Conservation (phyloP, 108 stramenopile genomes). For the Discostella stelligeroides region DNA sequence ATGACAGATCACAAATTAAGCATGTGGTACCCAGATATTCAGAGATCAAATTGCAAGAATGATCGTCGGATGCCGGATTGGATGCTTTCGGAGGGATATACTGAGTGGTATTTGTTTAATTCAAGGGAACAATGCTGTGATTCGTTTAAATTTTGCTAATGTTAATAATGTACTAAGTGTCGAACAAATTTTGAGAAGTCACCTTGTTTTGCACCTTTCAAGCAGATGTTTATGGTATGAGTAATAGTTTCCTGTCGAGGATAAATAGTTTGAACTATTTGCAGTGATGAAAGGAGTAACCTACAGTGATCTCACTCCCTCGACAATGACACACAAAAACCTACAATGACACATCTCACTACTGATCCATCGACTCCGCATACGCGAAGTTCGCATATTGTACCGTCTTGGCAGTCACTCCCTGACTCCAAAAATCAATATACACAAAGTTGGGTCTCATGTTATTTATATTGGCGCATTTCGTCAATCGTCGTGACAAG, state of each 20-base stretch:
- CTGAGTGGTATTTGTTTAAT: constrained; percentile 26
- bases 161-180: neutral
- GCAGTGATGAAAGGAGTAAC: too few species aligned
- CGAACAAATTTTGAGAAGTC: too few species aligned
- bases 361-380: constrained; percentile 1
- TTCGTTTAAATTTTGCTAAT: constrained; percentile 20
- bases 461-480: constrained; percentile 34
- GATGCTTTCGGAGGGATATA: constrained; percentile 18
- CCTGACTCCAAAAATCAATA: constrained; percentile 45
- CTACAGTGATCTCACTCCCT: too few species aligned
- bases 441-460: constrained; percentile 49
- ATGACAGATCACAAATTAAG: neutral
- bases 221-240: too few species aligned
- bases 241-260: too few species aligned
- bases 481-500: constrained; percentile 21
- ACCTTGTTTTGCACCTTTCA: too few species aligned
- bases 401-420: constrained; percentile 27
- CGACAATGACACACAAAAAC: too few species aligned
- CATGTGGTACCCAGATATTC: constrained; percentile 36
- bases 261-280: too few species aligned
- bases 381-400: constrained; percentile 38
- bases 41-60: constrained; percentile 16
- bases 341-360: too few species aligned
- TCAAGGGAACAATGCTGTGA: constrained; percentile 25
- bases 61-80: constrained; percentile 25